These are phyloP conservation scores for Lipomyces kockii DNA, from an alignment of 805 yeast genomes.

Conservation along the genomic window DNA sequence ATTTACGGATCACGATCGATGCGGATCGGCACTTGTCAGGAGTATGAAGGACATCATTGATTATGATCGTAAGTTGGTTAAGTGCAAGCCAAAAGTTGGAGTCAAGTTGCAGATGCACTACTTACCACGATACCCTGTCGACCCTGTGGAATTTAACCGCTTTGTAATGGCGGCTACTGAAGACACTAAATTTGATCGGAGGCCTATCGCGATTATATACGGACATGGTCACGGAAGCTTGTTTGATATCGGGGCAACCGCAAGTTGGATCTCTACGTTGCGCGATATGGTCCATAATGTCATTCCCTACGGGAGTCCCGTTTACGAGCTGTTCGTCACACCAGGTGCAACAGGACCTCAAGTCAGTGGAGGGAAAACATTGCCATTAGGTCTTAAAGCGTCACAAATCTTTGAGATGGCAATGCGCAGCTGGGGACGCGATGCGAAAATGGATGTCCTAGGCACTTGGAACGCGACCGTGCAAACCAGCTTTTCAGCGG, in stretches of 20 bases:
- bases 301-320: conserved; percentile 3
- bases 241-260: conserved; percentile 15
- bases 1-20: background rate
- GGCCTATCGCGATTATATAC: conserved; percentile 28
- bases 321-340: conserved; percentile 26
- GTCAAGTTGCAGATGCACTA: conserved; percentile 5
- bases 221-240: conserved; percentile 12
- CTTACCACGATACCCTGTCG: conserved; percentile 9
- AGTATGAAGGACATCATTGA: conserved; percentile 5
- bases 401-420: conserved; percentile 22
- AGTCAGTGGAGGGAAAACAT: conserved; percentile 1
- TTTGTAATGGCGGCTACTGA: background rate
- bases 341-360: conserved; percentile 33
- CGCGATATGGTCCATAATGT: conserved; percentile 8
- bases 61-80: conserved; percentile 6
- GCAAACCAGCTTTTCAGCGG: conserved; percentile 24
- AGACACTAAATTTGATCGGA: conserved; percentile 5
- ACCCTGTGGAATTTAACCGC: background rate
- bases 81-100: conserved; percentile 2
- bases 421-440: conserved; percentile 11
- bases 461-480: conserved; percentile 37
- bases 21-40: background rate
- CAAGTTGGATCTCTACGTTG: conserved; percentile 16
- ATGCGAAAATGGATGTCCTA: conserved; percentile 17
- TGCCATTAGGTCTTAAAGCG: conserved; percentile 15